These are phyloP conservation scores for Hanseniaspora gamundiae DNA, from an alignment of 1,139 yeast genomes.

Conservation along the genomic window DNA sequence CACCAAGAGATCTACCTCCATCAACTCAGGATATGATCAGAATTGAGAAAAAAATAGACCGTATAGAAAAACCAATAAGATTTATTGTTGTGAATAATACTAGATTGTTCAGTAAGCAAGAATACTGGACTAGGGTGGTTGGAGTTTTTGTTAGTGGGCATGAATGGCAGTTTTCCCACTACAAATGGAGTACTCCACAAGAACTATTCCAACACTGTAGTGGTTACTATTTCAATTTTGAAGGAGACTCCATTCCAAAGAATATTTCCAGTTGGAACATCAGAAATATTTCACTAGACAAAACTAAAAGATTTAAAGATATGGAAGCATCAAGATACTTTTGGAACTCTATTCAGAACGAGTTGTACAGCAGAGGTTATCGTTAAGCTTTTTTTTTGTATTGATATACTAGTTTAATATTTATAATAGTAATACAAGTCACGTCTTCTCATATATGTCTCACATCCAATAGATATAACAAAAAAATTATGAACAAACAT, in stretches of 20 bases:
- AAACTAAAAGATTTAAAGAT: constrained; percentile 78
- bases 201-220: constrained; percentile 69
- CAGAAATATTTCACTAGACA: constrained; percentile 60
- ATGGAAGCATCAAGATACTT: constrained; percentile 73
- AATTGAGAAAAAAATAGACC: constrained; percentile 23
- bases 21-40: constrained; percentile 19
- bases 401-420: no score
- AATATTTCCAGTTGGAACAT: constrained; percentile 83
- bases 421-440: no score
- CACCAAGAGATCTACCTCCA: constrained; percentile 32
- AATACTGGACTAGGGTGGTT: constrained; percentile 93
- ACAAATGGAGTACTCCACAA: constrained; percentile 74
- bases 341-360: constrained; percentile 67
- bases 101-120: constrained; percentile 83
- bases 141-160: constrained; percentile 97
- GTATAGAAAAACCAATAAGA: constrained; percentile 21
- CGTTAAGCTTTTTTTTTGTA: constrained; percentile 9
- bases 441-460: no score
- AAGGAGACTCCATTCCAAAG: constrained; percentile 70
- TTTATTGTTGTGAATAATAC: constrained; percentile 67
- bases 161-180: constrained; percentile 88
- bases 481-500: no score
- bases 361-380: constrained; percentile 37
- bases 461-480: no score
- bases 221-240: constrained; percentile 69